These are phyloP conservation scores for Conidiobolus incongruus DNA, from an alignment of 371 early-diverging fungal genomes.

Conservation along the genomic window DNA sequence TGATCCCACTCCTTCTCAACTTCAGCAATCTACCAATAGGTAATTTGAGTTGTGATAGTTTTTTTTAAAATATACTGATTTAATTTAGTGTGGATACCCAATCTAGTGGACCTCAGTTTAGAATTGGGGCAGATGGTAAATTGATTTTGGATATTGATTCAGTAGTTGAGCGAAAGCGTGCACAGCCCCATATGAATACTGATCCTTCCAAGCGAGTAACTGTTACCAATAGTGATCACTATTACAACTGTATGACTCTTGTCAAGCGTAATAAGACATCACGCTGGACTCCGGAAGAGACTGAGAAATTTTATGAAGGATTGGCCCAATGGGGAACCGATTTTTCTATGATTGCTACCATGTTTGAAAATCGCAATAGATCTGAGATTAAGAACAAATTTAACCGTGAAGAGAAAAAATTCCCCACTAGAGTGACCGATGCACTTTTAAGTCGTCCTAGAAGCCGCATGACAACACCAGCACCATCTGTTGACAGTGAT, in stretches of 20 bases:
- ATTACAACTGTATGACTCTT: slow-evolving; percentile 21
- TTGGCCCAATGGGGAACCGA: too few species aligned
- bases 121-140: slow-evolving; percentile 25
- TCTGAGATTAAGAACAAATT: slow-evolving; percentile 28
- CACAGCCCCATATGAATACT: not conserved
- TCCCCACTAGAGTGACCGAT: slow-evolving; percentile 19
- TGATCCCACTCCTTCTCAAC: too few species aligned
- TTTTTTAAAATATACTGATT: too few species aligned
- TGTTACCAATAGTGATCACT: slow-evolving; percentile 16
- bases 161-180: slow-evolving; percentile 11
- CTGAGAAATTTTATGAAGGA: slow-evolving; percentile 29
- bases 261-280: slow-evolving; percentile 9
- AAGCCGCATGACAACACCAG: too few species aligned
- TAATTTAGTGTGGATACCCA: too few species aligned
- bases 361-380: slow-evolving; percentile 23
- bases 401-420: slow-evolving; percentile 20
- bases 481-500: too few species aligned
- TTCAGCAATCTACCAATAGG: too few species aligned
- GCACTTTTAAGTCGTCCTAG: slow-evolving; percentile 9
- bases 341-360: slow-evolving; percentile 23
- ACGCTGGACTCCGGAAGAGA: slow-evolving; percentile 22
- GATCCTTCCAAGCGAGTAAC: slow-evolving; percentile 21
- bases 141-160: slow-evolving; percentile 28
- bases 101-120: too few species aligned
- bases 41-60: too few species aligned